Conservation (phyloP, 371 early-diverging fungal genomes). For the Apophysomyces variabilis region DNA sequence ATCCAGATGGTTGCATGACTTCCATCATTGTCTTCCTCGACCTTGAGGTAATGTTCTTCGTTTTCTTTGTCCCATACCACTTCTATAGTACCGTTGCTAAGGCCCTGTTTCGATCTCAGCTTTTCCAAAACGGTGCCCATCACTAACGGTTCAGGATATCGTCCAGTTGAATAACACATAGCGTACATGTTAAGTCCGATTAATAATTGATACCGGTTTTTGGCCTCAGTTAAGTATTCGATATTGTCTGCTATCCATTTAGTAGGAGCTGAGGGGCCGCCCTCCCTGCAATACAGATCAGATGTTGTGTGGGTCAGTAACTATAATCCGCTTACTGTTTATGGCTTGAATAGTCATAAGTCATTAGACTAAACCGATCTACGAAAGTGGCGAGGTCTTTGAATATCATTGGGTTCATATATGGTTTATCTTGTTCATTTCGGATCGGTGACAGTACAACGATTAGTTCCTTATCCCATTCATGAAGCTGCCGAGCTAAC, state of each 20-base stretch:
- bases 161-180: slow-evolving; percentile 39
- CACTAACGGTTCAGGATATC: slow-evolving; percentile 37
- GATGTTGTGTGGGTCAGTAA: not conserved
- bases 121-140: slow-evolving; percentile 41
- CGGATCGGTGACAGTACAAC: slow-evolving; percentile 57
- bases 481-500: slow-evolving; percentile 36
- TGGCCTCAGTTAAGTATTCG: slow-evolving; percentile 34
- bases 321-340: slow-evolving; percentile 30
- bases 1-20: slow-evolving; percentile 53
- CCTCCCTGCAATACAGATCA: slow-evolving; percentile 24
- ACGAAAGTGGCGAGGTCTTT: slow-evolving; percentile 41
- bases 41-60: slow-evolving; percentile 52
- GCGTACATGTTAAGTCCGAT: slow-evolving; percentile 65
- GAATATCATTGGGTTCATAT: slow-evolving; percentile 40
- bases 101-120: slow-evolving; percentile 22
- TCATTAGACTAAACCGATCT: slow-evolving; percentile 66
- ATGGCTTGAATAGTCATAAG: slow-evolving; percentile 62
- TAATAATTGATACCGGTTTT: slow-evolving; percentile 51
- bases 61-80: slow-evolving; percentile 50
- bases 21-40: slow-evolving; percentile 38
- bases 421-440: slow-evolving; percentile 30
- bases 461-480: slow-evolving; percentile 37
- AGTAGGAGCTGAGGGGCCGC: slow-evolving; percentile 61
- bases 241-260: slow-evolving; percentile 65
- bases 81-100: slow-evolving; percentile 14